Base-by-base conservation (phyloP, 345 rosid genomes). In the Cardamine occulta region DNA sequence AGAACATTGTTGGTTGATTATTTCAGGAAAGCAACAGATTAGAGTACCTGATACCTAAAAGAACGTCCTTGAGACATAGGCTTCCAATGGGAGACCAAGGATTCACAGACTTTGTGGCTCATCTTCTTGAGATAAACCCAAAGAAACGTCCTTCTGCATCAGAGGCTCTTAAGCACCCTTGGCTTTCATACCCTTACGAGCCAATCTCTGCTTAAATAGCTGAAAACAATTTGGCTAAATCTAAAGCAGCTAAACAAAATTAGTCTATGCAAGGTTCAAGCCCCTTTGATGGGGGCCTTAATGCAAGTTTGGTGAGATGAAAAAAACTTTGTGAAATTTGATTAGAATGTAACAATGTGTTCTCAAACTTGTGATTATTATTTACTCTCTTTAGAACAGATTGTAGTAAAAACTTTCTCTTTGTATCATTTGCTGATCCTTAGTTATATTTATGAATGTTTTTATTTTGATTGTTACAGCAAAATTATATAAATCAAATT, bases 61-160 rank as follows among this genome's bases (percentile, higher is more conserved):
- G 91, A 86, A 91, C 98, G 63, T 93, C 97, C 5, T 68, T 96
- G 80, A 86, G 96, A 83, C 99, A 93, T 73, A 80, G 99, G 49
- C 80, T 96, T 69, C 99, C 95, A 13, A 93, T 96, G 99, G 99
- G 97, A 17, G 99, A 96, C 77, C 98, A 91, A 82, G 99, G 96
- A 32, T 96, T 96, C 83, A 86, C 88, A 32, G 99, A 96, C 68
- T 96, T 96, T 79, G 97, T 96, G 8, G 81, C 84, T 39, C 87
- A 96, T 86, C 87, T 96, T 82, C 97, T 96, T 29, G 98, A 96
- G 84, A 82, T 91, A 62, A 93, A 93, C 87, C 99, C 99, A 39
- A 91, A 85, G 85, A 91, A 87, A 79, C 98, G 99, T 21, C 99
- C 98, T 28, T 87, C 97, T 9, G 98, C 99, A 35, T 64, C 86